Evolutionary conservation across 306 rosid species (phyloP).

Genomic region (Pachyrhizus erosus): DNA sequence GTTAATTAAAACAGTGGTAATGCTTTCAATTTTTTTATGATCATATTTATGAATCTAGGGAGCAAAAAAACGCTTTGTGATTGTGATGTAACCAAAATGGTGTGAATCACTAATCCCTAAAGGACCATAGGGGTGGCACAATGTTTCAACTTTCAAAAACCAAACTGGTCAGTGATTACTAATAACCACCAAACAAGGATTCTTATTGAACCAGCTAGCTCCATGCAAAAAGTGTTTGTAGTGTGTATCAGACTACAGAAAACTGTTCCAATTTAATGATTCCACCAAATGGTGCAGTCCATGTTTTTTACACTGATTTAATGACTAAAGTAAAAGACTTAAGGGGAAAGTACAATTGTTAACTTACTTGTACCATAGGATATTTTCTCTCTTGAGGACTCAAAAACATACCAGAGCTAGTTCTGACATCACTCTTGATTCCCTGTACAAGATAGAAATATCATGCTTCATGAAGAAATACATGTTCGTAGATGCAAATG

Average conservation of each 20-base stretch:
- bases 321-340: conserved; percentile 8
- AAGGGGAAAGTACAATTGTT: conserved; percentile 7
- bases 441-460: conserved; percentile 63
- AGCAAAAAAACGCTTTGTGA: background rate
- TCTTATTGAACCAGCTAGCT: conserved; percentile 8
- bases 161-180: background rate
- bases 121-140: conserved; percentile 21
- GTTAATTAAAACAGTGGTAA: conserved; percentile 16
- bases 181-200: conserved; percentile 24
- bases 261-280: conserved; percentile 12
- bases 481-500: conserved; percentile 22
- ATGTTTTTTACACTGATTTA: conserved; percentile 19
- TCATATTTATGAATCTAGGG: conserved; percentile 14
- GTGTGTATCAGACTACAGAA: conserved; percentile 2
- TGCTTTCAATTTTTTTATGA: background rate
- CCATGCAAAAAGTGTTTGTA: background rate
- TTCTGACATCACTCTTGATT: conserved; percentile 84
- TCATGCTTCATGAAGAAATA: conserved; percentile 37
- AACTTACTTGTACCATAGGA: conserved; percentile 80
- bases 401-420: conserved; percentile 98
- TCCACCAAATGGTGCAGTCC: conserved; percentile 20
- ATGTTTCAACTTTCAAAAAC: conserved; percentile 36
- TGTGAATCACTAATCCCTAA: conserved; percentile 20
- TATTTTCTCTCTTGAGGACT: conserved; percentile 67
- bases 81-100: conserved; percentile 11